Evolutionary conservation across 2,329 filamentous ascomycete genomes (phyloP).

Genomic region (Neocucurbitaria cava): DNA sequence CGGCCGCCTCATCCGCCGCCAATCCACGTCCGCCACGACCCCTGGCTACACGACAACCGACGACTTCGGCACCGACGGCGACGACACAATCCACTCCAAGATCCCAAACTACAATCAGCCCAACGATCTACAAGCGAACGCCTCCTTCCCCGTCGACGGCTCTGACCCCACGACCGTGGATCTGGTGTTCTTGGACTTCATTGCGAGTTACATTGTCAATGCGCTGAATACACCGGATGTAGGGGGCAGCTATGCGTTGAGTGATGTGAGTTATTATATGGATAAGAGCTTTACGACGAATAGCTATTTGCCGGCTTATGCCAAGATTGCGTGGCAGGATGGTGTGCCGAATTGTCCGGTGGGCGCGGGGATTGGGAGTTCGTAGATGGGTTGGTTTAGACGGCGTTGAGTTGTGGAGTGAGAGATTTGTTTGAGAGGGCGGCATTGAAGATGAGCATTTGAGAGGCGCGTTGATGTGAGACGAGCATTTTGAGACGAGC

Average conservation of each 20-base stretch:
- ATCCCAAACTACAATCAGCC: constrained; percentile 59
- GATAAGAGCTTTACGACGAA: constrained; percentile 52
- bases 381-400: too few species aligned
- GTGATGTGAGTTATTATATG: constrained; percentile 48
- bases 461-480: too few species aligned
- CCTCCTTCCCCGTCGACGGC: constrained; percentile 56
- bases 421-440: too few species aligned
- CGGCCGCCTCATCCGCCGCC: constrained; percentile 59
- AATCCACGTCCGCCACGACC: constrained; percentile 46
- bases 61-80: constrained; percentile 64
- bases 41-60: constrained; percentile 64
- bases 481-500: too few species aligned
- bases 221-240: constrained; percentile 43
- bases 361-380: constrained; percentile 40
- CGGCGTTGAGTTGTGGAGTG: too few species aligned
- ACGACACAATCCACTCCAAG: constrained; percentile 61
- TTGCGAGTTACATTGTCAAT: constrained; percentile 45
- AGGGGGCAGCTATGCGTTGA: constrained; percentile 39
- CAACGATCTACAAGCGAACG: constrained; percentile 59
- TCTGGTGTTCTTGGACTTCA: constrained; percentile 62
- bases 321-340: constrained; percentile 50
- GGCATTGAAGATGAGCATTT: too few species aligned
- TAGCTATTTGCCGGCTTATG: constrained; percentile 51
- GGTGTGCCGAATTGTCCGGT: constrained; percentile 51
- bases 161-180: constrained; percentile 57